Evolutionary conservation across 768 basidiomycete species (phyloP), one percentile per base, ranked within the genome.

Genomic region (Pulveroboletus sp.): DNA sequence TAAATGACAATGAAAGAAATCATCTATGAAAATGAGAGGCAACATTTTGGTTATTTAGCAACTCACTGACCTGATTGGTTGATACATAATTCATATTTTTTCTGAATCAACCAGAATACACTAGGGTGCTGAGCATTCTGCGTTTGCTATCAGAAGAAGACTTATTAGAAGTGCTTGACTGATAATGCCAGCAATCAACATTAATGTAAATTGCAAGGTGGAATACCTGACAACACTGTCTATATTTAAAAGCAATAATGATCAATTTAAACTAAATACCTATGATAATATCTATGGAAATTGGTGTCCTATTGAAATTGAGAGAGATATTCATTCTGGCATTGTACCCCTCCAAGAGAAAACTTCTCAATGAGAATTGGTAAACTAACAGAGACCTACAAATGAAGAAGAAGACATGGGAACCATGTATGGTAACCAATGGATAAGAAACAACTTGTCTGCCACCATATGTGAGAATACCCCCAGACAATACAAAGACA

Each of bases 101-200:
- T 85, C 60, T 88, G 86, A 14, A 86, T 78, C 8, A 82, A 56
- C 84, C 85, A 86, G 61, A 84, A 85, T 6, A 74, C 53, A 60
- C 84, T 86, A 30, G 1, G 8, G 24, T 35, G 11, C 16, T 43
- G 5, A 50, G 14, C 46, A 8, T n/a, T 3, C 22, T 14, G 36
- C 27, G 37, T 27, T 23, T 13, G 31, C 20, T n/a, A 20, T 29
- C 11, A 43, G 0, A 45, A 23, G n/a, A 2, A 3, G 14, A 62
- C 77, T 60, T 53, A 86, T 84, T 85, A 86, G 35, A 11, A 85
- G 50, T 24, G 72, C 82, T 70, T 87, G 84, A 0, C 81, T 64
- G 5, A 78, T 72, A 23, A 87, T 79, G 5, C 84, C 84, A 22
- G 85, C 82, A 47, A 86, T 79, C 29, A 86, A 67, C 23, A 86